Percentiles rank a stretch among this genome's conserved stretches.
phyloP scores from a whole-genome alignment of 331 rosid genomes.

The Malus hybrid region DNA sequence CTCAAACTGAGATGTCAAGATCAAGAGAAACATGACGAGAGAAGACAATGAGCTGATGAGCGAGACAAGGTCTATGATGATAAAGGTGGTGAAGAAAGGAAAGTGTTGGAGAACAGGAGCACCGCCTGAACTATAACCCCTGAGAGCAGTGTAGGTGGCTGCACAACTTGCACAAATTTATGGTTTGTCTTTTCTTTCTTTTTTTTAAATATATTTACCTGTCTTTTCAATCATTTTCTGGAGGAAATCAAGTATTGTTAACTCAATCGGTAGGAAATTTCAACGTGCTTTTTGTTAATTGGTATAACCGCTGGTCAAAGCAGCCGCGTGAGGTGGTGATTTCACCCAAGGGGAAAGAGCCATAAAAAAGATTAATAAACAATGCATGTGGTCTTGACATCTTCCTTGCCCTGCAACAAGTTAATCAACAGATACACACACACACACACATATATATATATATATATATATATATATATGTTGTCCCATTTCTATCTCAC shows the following conservation, averaged over 20 bases:
- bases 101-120: not conserved
- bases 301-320: not conserved
- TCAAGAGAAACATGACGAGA: not conserved
- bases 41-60: slow-evolving; percentile 1
- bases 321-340: not conserved
- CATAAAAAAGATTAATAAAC: no score
- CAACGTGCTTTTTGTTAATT: not conserved
- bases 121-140: not conserved
- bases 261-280: not conserved
- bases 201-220: no score
- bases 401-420: not conserved
- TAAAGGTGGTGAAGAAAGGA: slow-evolving; percentile 2
- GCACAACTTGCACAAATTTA: no score
- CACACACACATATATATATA: no score
- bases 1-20: slow-evolving; percentile 9
- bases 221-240: no score
- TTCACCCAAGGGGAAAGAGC: not conserved
- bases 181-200: no score
- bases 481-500: not conserved
- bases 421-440: not conserved
- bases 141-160: slow-evolving; percentile 5
- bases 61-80: not conserved
- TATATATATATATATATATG: no score
- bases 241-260: no score
- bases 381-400: no score